These are phyloP conservation scores for Lenwebbia sp. DNA, from an alignment of 345 rosid genomes.

Conservation along the genomic window DNA sequence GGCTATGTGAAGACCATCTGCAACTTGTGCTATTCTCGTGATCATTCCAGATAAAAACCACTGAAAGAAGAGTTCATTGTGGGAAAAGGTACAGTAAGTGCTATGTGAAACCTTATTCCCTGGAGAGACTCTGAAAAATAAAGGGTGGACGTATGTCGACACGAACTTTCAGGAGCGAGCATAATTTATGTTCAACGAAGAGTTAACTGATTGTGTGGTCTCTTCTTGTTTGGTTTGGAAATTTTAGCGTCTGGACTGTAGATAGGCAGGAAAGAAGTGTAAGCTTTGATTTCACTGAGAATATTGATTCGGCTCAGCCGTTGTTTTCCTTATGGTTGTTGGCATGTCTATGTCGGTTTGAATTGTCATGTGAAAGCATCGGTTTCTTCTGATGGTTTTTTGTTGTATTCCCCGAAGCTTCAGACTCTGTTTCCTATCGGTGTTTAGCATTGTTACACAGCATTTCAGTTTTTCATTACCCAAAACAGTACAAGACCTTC, in stretches of 20 bases:
- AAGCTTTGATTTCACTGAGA: not conserved
- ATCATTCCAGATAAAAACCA: not conserved
- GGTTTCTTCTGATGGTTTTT: not conserved
- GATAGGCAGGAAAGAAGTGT: not conserved
- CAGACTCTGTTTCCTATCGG: not conserved
- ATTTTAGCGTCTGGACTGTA: not conserved
- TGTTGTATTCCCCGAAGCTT: not conserved
- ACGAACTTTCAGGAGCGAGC: not conserved
- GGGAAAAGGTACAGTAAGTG: not conserved
- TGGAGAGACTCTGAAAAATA: not conserved
- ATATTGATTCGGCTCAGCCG: not conserved
- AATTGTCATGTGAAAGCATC: not conserved
- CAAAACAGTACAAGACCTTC: not conserved
- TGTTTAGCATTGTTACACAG: not conserved
- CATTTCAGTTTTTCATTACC: not conserved
- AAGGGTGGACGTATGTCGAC: not conserved
- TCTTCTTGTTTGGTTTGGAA: not conserved
- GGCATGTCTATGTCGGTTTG: not conserved
- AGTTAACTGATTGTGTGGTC: not conserved
- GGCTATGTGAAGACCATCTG: not conserved
- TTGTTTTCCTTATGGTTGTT: not conserved
- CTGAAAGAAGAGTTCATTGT: not conserved
- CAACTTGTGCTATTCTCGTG: not conserved
- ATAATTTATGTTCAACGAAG: not conserved
- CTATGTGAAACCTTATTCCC: not conserved